Evolutionary conservation across 2,329 filamentous ascomycete genomes (phyloP).

Genomic region (Fusarium annulatum): DNA sequence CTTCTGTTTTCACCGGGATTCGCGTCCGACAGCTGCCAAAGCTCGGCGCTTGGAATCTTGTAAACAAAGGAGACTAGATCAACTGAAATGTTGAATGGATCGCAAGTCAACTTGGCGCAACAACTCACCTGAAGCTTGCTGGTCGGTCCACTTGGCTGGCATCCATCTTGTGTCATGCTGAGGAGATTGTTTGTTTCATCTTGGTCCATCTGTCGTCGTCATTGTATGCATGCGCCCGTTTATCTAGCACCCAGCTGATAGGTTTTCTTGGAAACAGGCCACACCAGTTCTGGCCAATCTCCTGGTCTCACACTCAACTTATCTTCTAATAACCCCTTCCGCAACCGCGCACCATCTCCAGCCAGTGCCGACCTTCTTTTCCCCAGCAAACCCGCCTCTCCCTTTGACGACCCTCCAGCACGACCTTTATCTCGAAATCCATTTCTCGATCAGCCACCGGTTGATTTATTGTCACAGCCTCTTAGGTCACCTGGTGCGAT

Average conservation of each 20-base stretch:
- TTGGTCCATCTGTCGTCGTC: constrained; percentile 45
- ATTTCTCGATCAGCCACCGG: constrained; percentile 72
- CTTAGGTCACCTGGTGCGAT: constrained; percentile 61
- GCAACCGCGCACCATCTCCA: constrained; percentile 76
- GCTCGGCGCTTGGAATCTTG: constrained; percentile 37
- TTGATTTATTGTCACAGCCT: constrained; percentile 48
- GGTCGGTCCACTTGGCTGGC: constrained; percentile 44
- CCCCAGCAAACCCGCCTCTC: constrained; percentile 61
- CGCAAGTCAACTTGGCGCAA: constrained; percentile 43
- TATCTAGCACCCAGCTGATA: constrained; percentile 42
- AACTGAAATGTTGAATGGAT: constrained; percentile 33
- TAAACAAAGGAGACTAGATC: constrained; percentile 38
- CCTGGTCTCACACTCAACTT: constrained; percentile 71
- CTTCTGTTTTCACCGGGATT: constrained; percentile 35
- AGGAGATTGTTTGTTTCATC: constrained; percentile 49
- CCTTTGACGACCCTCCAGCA: constrained; percentile 68
- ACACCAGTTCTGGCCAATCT: constrained; percentile 41
- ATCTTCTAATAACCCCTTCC: constrained; percentile 85
- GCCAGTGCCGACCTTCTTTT: constrained; percentile 50
- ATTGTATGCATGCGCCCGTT: constrained; percentile 47
- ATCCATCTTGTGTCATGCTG: constrained; percentile 47
- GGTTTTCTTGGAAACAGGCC: constrained; percentile 42
- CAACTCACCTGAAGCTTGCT: constrained; percentile 36
- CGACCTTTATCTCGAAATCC: constrained; percentile 79
- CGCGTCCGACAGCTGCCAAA: constrained; percentile 30